Evolutionary conservation across 2,329 filamentous ascomycete genomes (phyloP), one percentile per base, ranked within the genome.

Genomic region (Chlorencoelia australis): DNA sequence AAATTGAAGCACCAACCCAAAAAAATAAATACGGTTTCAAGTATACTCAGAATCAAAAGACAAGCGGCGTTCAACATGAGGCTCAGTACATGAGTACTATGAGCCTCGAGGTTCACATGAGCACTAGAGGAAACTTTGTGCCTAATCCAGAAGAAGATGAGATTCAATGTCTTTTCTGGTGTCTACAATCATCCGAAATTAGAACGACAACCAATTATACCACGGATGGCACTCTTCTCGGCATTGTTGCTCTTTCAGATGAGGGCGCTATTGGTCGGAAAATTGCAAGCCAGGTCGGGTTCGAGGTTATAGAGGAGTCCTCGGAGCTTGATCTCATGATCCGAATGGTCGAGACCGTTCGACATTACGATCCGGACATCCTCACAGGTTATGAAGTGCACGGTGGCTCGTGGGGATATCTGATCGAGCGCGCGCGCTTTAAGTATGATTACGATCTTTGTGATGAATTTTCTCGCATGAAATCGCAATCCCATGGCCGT

Each of bases 11-110:
- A 0, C 78, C 87, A 0, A 95, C 89, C 0, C 88, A 89, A 35
- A 82, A 72, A 54, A 83, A 85, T 50, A 79, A 75, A 42, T 70
- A 89, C 54, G 85, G 82, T 0, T 89, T 88, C 65, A 91, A 88
- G 55, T 94, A 83, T 56, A 86, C 82, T 0, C 86, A 88, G 48
- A 83, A 79, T 53, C 69, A 72, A 43, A 75, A 77, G 47, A 79
- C 79, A 2, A 82, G 79, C 0, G 86, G 78, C 47, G 77, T 93
- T 13, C 75, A 85, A 51, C 83, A 89, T 47, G 85, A 93, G 57
- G 78, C 76, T 3, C 83, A 91, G 49, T 94, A 94, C 57, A 96
- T 98, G 91, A 94, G 84, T 48, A 86, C 82, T 13, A 88, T 98
- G 84, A 93, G 87, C 47, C 61, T 98, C 5, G 91, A 98, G 56